Evolutionary conservation across 1,284 basidiomycete genomes (phyloP).

Genomic region (Ustilago xerochloae): DNA sequence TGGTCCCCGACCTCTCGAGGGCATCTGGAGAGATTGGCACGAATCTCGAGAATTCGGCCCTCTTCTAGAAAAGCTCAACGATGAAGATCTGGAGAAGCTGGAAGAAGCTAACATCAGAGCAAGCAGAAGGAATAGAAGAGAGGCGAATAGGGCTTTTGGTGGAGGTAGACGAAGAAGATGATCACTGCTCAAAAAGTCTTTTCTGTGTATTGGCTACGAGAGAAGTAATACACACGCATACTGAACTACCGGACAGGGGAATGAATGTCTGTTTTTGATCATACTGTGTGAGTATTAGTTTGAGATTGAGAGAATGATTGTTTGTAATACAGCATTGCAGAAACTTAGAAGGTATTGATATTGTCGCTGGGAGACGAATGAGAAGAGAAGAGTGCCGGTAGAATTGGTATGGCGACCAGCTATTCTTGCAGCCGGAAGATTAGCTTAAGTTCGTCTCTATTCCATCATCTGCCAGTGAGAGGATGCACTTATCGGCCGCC

Average conservation of each 20-base stretch:
- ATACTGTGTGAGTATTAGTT: background rate
- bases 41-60: conserved; percentile 92
- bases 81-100: conserved; percentile 84
- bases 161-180: conserved; percentile 17
- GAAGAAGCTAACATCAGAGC: conserved; percentile 59
- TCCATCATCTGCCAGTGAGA: too few relatives aligned
- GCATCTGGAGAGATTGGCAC: conserved; percentile 94
- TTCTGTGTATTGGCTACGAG: too few relatives aligned
- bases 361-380: too few relatives aligned
- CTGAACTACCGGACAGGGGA: background rate
- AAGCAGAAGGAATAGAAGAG: conserved; percentile 52
- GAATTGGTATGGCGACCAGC: background rate
- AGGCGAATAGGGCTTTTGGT: conserved; percentile 40
- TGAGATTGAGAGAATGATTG: background rate
- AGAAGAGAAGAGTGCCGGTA: background rate
- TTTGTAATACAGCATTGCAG: conserved; percentile 11
- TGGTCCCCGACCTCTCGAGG: conserved; percentile 83
- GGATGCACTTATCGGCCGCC: conserved; percentile 49
- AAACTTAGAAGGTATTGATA: background rate
- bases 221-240: too few relatives aligned
- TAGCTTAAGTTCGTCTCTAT: too few relatives aligned
- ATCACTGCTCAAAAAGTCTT: too few relatives aligned
- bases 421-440: too few relatives aligned
- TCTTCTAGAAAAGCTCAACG: conserved; percentile 83
- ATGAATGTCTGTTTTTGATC: background rate